Percentiles rank a stretch among this genome's conserved stretches.
These are phyloP conservation scores for Craspedostauros australis DNA, from an alignment of 108 stramenopile genomes.

Conservation along the genomic window DNA sequence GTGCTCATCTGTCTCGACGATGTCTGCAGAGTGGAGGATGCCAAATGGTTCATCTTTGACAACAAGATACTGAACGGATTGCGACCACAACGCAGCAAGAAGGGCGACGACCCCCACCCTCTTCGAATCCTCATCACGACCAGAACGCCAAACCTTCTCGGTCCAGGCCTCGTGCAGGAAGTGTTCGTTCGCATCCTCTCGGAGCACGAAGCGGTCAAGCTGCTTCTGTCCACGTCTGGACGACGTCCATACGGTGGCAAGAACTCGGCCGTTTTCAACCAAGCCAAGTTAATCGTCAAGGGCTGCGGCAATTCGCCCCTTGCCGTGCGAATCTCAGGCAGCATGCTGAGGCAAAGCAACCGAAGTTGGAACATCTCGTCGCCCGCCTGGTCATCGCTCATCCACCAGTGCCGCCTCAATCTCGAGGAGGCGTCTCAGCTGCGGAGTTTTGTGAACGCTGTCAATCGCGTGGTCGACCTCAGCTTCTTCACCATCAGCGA, in stretches of 20 bases:
- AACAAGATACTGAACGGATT: conserved; percentile 17
- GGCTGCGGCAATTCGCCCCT: conserved; percentile 86
- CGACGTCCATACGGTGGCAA: conserved; percentile 79
- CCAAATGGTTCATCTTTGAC: conserved; percentile 86
- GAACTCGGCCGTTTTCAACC: conserved; percentile 72
- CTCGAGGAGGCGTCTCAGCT: conserved; percentile 80
- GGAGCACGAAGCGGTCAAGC: conserved; percentile 83
- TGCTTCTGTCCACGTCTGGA: conserved; percentile 74
- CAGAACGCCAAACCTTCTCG: conserved; percentile 64
- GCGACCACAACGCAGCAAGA: conserved; percentile 8
- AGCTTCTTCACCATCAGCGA: conserved; percentile 69
- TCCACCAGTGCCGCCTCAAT: conserved; percentile 69
- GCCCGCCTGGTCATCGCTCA: conserved; percentile 67
- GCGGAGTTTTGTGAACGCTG: conserved; percentile 78
- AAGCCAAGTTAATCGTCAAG: conserved; percentile 79
- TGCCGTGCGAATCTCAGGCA: conserved; percentile 71
- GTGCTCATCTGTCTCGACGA: conserved; percentile 81
- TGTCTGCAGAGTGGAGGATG: conserved; percentile 82
- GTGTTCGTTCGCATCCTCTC: conserved; percentile 85
- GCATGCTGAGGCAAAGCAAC: conserved; percentile 77
- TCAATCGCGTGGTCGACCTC: conserved; percentile 67
- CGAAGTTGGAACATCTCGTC: conserved; percentile 81
- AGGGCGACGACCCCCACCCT: conserved; percentile 41
- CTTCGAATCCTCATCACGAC: conserved; percentile 72
- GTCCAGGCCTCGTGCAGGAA: conserved; percentile 68